Conservation (phyloP, 2,329 filamentous ascomycete genomes). For the Aureobasidium zeae region DNA sequence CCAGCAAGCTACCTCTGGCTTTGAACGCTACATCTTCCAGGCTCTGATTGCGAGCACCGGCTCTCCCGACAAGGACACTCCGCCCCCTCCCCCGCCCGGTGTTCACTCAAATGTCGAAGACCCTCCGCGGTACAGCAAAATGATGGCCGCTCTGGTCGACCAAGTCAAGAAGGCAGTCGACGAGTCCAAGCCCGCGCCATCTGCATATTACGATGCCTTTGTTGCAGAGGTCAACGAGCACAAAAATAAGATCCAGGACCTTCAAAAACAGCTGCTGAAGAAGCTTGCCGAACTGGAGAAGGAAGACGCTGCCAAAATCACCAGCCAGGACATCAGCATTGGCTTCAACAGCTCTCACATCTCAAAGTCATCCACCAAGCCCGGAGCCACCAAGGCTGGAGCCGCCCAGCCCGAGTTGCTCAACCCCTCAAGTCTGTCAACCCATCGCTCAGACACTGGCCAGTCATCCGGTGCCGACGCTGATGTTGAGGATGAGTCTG, state of each 20-base stretch:
- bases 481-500: conserved; percentile 47
- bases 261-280: conserved; percentile 64
- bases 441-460: conserved; percentile 33
- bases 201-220: conserved; percentile 62
- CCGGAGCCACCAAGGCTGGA: conserved; percentile 19
- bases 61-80: conserved; percentile 61
- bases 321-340: conserved; percentile 77
- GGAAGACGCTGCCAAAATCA: conserved; percentile 82
- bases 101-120: conserved; percentile 67
- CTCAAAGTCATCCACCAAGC: conserved; percentile 41
- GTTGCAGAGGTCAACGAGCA: conserved; percentile 69
- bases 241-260: conserved; percentile 62
- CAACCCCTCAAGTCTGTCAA: conserved; percentile 50
- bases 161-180: conserved; percentile 83
- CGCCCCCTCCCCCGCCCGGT: conserved; percentile 67
- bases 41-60: conserved; percentile 74
- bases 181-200: conserved; percentile 53
- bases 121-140: conserved; percentile 82
- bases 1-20: conserved; percentile 51
- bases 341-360: conserved; percentile 87
- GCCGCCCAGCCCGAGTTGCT: conserved; percentile 41
- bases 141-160: conserved; percentile 95
- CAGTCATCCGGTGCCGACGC: conserved; percentile 52
- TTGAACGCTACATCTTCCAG: conserved; percentile 79
- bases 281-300: conserved; percentile 77